These are phyloP conservation scores for Bipolaris cookei DNA, from an alignment of 2,329 filamentous ascomycete species.

Conservation along the genomic window DNA sequence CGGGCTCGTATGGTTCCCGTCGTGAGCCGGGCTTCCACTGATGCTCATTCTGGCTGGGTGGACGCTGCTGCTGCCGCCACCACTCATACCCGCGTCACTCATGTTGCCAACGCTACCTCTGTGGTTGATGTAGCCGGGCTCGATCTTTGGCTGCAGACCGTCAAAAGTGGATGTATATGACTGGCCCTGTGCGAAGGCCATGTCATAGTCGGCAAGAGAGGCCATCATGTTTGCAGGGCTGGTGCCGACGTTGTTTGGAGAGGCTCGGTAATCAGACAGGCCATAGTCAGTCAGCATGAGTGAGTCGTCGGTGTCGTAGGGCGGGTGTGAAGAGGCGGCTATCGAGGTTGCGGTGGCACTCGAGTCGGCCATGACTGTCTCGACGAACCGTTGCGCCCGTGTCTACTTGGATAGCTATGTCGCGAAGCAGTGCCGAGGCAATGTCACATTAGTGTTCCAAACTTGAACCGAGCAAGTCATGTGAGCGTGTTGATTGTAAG, in stretches of 20 bases:
- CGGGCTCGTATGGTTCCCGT: constrained; percentile 46
- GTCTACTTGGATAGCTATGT: constrained; percentile 13
- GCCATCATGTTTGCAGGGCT: constrained; percentile 39
- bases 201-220: constrained; percentile 43
- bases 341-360: constrained; percentile 38
- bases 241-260: constrained; percentile 29
- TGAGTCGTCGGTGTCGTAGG: constrained; percentile 43
- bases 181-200: constrained; percentile 36
- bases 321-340: constrained; percentile 36
- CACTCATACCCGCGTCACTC: constrained; percentile 44
- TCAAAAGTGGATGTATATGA: constrained; percentile 31
- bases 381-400: constrained; percentile 25
- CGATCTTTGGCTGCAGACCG: constrained; percentile 30
- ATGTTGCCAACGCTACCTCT: constrained; percentile 40
- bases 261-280: constrained; percentile 39
- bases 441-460: constrained; percentile 31
- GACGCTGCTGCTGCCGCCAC: constrained; percentile 28
- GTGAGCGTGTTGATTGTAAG: constrained; percentile 1
- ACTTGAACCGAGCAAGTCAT: constrained; percentile 9
- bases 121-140: constrained; percentile 35
- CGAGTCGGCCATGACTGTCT: constrained; percentile 35
- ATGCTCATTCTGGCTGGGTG: constrained; percentile 42
- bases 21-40: constrained; percentile 39
- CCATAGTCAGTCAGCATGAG: constrained; percentile 47
- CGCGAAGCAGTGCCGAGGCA: constrained; percentile 11